These are phyloP conservation scores for Chaetomiaceae sp. DNA, from an alignment of 2,329 filamentous ascomycete genomes.

Conservation along the genomic window DNA sequence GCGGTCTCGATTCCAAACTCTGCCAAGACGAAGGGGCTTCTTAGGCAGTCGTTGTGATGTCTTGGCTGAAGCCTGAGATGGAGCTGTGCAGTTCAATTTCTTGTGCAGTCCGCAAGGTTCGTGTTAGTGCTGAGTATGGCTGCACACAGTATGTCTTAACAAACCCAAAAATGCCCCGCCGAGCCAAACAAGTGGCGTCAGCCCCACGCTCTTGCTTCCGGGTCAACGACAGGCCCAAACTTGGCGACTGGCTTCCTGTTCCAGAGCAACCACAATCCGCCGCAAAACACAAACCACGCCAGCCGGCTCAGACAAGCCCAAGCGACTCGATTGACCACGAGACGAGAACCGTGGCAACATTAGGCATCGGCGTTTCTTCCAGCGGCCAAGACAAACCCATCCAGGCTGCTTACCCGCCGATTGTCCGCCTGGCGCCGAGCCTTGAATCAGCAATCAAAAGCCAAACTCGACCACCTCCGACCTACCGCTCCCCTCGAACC, in stretches of 20 bases:
- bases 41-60: slow-evolving; percentile 8
- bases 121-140: slow-evolving; percentile 1
- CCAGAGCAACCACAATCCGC: not conserved
- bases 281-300: not conserved
- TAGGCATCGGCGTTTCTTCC: not conserved
- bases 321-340: not conserved
- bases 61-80: not conserved
- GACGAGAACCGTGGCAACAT: not conserved
- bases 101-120: not conserved
- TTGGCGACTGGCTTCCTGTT: slow-evolving; percentile 7
- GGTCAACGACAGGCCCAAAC: slow-evolving; percentile 19
- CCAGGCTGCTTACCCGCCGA: too few species aligned
- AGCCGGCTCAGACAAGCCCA: not conserved
- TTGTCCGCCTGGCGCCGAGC: not conserved
- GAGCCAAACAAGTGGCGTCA: slow-evolving; percentile 19
- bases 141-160: slow-evolving; percentile 7
- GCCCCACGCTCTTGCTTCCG: slow-evolving; percentile 26
- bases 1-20: slow-evolving; percentile 43
- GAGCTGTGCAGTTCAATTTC: slow-evolving; percentile 3
- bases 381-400: too few species aligned
- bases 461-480: not conserved
- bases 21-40: slow-evolving; percentile 65
- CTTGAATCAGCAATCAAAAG: not conserved
- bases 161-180: slow-evolving; percentile 6
- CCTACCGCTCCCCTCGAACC: too few species aligned